Evolutionary conservation across 306 rosid species (phyloP), one percentile per base, ranked within the genome.

Genomic region (Benincasa hispida): DNA sequence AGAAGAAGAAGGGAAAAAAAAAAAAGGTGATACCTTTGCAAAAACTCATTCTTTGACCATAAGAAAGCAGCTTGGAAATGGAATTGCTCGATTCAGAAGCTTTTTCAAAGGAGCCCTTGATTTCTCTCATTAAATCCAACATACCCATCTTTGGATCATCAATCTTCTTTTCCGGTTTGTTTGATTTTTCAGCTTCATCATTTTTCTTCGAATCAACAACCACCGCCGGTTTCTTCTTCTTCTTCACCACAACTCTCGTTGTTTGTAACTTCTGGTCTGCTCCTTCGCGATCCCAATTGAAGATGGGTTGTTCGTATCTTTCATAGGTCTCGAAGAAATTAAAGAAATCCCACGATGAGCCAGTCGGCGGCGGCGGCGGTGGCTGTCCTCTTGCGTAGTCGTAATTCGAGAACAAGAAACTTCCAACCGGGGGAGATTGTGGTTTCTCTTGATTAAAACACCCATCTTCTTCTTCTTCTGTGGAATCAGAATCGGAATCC

Each of bases 291-390:
- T 78, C 81, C 68, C 27, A 15, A 45, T 80, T 68, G 80, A 83
- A 90, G 30, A 80, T 60, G 8, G 82, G 85, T 13, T 93, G 85
- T 8, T 93, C 90, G 76, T 85, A 93, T 42, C 73, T 88, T 28
- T 92, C 98, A 70, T 83, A 93, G 5, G 91, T 79, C 28, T 94
- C 97, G 53, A 94, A 94, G 22, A 94, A 86, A 78, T 89, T 89
- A 25, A 94, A 78, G 84, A 91, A 90, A 74, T 94, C 97, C 98
- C 98, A 91, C 28, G 87, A 82, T 0, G 93, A 87, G 84, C 53
- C 82, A 25, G 53, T 57, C 37, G 94, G 88, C 32, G 97, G 87
- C 35, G 96, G 94, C 7, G 91, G 86, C 19, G 91, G 95, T 15
- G 91, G 76, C 13, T 54, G 87, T 53, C 22, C 47, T 9, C 59